phyloP scores from a whole-genome alignment of 257 asterid species.

The Plectranthus barbatus region DNA sequence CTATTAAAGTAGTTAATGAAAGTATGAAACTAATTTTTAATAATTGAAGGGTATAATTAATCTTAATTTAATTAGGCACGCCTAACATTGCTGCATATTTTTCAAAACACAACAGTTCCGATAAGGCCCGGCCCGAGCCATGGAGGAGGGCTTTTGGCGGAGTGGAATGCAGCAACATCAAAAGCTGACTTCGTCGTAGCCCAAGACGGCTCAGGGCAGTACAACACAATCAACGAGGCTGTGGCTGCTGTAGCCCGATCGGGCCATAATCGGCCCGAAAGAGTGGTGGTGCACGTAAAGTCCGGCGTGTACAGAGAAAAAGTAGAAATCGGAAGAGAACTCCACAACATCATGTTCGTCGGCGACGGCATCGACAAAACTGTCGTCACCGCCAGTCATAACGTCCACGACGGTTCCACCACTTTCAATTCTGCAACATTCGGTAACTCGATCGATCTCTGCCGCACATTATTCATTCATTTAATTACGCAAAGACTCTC shows the following conservation, averaged over 20 bases:
- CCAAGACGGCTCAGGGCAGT: slow-evolving; percentile 64
- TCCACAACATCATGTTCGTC: slow-evolving; percentile 50
- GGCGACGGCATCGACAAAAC: slow-evolving; percentile 79
- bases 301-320: slow-evolving; percentile 48
- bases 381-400: slow-evolving; percentile 36
- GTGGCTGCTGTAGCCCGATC: slow-evolving; percentile 29
- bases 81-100: not conserved
- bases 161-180: slow-evolving; percentile 40
- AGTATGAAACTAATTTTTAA: too few relatives aligned
- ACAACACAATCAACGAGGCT: slow-evolving; percentile 54
- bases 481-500: too few relatives aligned
- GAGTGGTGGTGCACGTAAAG: slow-evolving; percentile 45
- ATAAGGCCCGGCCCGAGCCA: slow-evolving; percentile 11
- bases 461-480: too few relatives aligned
- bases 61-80: too few relatives aligned
- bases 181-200: slow-evolving; percentile 57
- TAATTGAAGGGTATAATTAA: too few relatives aligned
- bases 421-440: slow-evolving; percentile 55
- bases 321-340: slow-evolving; percentile 31
- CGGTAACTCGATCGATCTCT: slow-evolving; percentile 11
- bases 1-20: too few relatives aligned
- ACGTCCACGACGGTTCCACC: slow-evolving; percentile 37
- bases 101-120: not conserved
- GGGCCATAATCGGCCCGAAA: slow-evolving; percentile 19
- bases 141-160: slow-evolving; percentile 25